phyloP scores from a whole-genome alignment of 768 basidiomycete species.

The Coprinopsis sp. region DNA sequence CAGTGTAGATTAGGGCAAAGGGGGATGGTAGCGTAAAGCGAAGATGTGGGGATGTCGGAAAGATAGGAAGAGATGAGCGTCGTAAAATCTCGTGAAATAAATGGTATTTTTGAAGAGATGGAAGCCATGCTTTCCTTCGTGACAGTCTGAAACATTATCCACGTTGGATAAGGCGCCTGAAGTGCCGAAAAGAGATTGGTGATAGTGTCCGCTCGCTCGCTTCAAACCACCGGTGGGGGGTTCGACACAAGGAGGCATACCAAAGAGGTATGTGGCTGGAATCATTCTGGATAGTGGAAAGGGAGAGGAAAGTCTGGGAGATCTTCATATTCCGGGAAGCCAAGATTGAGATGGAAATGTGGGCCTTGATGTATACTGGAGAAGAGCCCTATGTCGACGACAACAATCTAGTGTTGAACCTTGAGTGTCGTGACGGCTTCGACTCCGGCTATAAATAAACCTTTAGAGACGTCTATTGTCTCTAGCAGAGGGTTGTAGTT shows the following conservation, averaged over 20 bases:
- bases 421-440: conserved; percentile 2
- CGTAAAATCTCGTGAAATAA: not conserved
- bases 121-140: not conserved
- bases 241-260: no score
- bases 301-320: not conserved
- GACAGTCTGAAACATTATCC: conserved; percentile 1
- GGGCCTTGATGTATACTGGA: not conserved
- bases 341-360: not conserved
- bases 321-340: not conserved
- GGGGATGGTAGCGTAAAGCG: no score
- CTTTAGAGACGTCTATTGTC: conserved; percentile 1
- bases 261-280: no score
- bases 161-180: not conserved
- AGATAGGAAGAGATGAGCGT: not conserved
- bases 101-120: conserved; percentile 4
- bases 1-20: no score
- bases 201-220: no score
- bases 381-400: conserved; percentile 4
- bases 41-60: not conserved
- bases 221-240: no score
- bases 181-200: no score
- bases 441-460: conserved; percentile 1
- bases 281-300: not conserved
- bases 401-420: conserved; percentile 2
- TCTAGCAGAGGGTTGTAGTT: not conserved